Base-by-base conservation (phyloP, 202 grass and related monocot species). In the Miscanthus sacchariflorus region DNA sequence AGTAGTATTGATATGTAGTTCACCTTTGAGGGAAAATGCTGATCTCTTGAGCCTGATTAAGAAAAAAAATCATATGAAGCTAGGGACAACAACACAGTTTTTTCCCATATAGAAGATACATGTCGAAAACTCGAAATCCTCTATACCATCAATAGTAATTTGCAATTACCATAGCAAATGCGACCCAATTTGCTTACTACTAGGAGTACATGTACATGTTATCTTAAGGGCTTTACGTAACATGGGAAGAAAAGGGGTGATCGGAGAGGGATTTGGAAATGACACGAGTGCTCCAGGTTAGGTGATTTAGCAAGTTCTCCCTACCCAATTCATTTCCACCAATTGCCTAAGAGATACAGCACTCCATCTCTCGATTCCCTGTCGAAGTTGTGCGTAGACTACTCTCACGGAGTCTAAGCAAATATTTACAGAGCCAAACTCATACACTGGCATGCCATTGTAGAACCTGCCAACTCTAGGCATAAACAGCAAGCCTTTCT, bases 391-490 rank as follows among this genome's bases (percentile, higher is more conserved):
- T 0, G 91, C 95, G 58, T 95, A 95, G 1, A 95, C 79, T 45
- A 93, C 46, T 78, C 76, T 89, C 58, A 90, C 85, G 5, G 91
- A 91, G 79, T 98, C 95, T 44, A 98, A 83, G 78, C 90, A 98
- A 87, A 95, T 70, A 78, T 87, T 91, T 19, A 95, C 67, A 0
- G 74, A 87, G 58, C 91, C 95, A 87, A 98, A 98, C 68, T 90
- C 91, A 72, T 98, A 98, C 13, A 95, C 87, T 45, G 74, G 93
- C 83, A 93, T 78, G 59, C 87, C 89, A 3, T 90, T 98, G 14
- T 95, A 90, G 78, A 81, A 98, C 86, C 88, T 98, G 78, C 89
- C 90, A 54, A 86, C 91, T 86, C 90, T 95, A 45, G 93, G 95
- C 89, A 98, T 77, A 79, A 98, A 95, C 39, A 91, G 24, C 76